Conservation (phyloP, 139 green algal genomes). For the Tetradesmus lagerheimii region DNA sequence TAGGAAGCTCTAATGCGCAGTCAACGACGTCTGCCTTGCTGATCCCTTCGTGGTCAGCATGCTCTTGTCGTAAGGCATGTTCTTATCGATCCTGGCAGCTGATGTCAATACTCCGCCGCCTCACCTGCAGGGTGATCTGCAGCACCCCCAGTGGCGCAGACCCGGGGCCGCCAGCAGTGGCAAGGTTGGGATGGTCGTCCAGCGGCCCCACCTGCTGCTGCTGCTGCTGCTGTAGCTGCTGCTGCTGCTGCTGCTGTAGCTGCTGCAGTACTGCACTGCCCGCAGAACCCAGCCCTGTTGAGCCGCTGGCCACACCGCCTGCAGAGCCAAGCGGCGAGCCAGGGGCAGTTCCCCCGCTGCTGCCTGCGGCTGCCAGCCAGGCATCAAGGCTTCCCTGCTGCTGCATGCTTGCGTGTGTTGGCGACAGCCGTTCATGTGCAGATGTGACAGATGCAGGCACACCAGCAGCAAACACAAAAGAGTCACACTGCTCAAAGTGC, state of each 20-base stretch:
- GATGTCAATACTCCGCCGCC: not conserved
- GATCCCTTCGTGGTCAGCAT: no score
- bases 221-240: constrained; percentile 2
- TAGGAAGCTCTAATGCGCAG: no score
- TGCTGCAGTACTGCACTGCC: not conserved
- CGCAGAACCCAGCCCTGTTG: not conserved
- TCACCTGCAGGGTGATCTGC: constrained; percentile 32
- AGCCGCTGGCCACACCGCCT: not conserved
- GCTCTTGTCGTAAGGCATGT: no score
- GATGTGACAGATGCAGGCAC: not conserved
- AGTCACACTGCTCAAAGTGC: not conserved
- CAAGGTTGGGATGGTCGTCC: constrained; percentile 25
- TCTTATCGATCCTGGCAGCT: no score
- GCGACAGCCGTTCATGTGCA: not conserved
- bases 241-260: no score
- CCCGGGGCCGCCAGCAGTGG: not conserved
- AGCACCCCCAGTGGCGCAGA: constrained; percentile 35
- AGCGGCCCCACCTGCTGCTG: constrained; percentile 4
- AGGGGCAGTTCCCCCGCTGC: not conserved
- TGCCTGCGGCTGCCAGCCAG: not conserved
- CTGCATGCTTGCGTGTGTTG: not conserved
- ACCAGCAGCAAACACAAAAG: not conserved
- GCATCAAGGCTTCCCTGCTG: not conserved
- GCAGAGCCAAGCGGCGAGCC: not conserved
- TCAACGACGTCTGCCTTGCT: no score